Evolutionary conservation across 2,329 filamentous ascomycete species (phyloP).

Genomic region (Aurifilum marmelostoma): DNA sequence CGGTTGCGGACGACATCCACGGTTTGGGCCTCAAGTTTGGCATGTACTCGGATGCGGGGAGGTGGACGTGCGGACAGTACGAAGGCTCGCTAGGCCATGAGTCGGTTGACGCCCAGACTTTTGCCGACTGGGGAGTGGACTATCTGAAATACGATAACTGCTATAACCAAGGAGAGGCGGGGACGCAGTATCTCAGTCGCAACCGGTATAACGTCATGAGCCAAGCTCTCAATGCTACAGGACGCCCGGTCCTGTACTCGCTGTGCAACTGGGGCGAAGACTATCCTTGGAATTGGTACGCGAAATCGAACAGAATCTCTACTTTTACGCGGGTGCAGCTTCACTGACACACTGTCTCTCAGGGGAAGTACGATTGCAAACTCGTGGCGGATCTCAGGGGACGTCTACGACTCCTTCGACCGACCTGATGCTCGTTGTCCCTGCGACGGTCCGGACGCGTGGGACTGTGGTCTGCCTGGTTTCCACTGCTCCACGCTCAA

Average conservation of each 20-base stretch:
- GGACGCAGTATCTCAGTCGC: conserved; percentile 36
- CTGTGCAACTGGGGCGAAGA: conserved; percentile 43
- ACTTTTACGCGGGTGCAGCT: not conserved
- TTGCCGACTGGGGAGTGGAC: conserved; percentile 56
- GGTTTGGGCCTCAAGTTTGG: conserved; percentile 42
- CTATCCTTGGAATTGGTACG: conserved; percentile 36
- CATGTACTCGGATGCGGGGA: conserved; percentile 48
- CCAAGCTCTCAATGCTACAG: conserved; percentile 39
- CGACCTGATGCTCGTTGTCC: conserved; percentile 40
- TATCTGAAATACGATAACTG: conserved; percentile 60
- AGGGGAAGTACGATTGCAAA: conserved; percentile 36
- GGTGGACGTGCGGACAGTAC: conserved; percentile 55
- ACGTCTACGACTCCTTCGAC: conserved; percentile 41
- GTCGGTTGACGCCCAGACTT: conserved; percentile 54
- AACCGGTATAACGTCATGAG: conserved; percentile 40
- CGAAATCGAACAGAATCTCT: not conserved
- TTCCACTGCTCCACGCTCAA: conserved; percentile 27
- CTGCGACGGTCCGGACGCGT: conserved; percentile 27
- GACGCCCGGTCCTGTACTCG: conserved; percentile 38
- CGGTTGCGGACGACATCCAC: conserved; percentile 42
- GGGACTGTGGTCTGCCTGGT: conserved; percentile 20
- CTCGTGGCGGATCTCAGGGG: conserved; percentile 41
- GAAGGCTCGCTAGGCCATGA: conserved; percentile 56
- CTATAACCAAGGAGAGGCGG: conserved; percentile 37
- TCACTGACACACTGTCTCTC: not conserved